Base-by-base conservation (phyloP, 129 eudicot genomes). In the Lactuca sativa region DNA sequence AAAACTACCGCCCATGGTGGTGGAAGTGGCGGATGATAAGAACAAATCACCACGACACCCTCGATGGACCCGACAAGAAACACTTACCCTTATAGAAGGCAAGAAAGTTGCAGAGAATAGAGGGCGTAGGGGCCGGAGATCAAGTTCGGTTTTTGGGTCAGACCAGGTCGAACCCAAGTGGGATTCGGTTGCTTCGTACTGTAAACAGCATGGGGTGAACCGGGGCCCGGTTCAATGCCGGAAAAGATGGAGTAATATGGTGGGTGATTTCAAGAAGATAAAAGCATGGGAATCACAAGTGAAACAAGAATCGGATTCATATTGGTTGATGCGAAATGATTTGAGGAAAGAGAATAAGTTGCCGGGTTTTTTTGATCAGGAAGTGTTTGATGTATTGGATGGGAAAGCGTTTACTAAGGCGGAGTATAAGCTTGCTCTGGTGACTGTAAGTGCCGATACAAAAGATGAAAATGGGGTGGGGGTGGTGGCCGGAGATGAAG, bases 201-300 rank as follows among this genome's bases (percentile, higher is more conserved):
- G 97, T 67, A 90, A 52, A 63, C 82, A 75, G 33, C 76, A 74
- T 47, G 91, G 86, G 1, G 90, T 85, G 55, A 81, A 74, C 82
- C 64, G 95, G n/a, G 97, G 89, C 30, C 90, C 95, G 5, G 92
- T 88, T 7, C 97, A 90, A 44, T 90, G 97, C 55, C 72, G 97
- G 67, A 90, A 90, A 74, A 56, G 97, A 55, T 90, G 95, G 95
- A 87, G 97, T 79, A 90, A 90, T 40, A 83, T 90, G 43, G 83
- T 83, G 10, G 83, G 97, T 6, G 97, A 87, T 57, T 87, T 85
- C 63, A 88, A 75, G 76, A 90, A 81, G 56, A 82, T 87, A 13
- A 85, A 83, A 70, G 73, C 77, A 40, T 85, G 95, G 91, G 92
- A 91, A 60, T 77, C 86, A 1, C 74, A 70, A 49, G 71, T 68